These are phyloP conservation scores for Eucalyptus lansdowneana DNA, from an alignment of 345 rosid species.

Conservation along the genomic window DNA sequence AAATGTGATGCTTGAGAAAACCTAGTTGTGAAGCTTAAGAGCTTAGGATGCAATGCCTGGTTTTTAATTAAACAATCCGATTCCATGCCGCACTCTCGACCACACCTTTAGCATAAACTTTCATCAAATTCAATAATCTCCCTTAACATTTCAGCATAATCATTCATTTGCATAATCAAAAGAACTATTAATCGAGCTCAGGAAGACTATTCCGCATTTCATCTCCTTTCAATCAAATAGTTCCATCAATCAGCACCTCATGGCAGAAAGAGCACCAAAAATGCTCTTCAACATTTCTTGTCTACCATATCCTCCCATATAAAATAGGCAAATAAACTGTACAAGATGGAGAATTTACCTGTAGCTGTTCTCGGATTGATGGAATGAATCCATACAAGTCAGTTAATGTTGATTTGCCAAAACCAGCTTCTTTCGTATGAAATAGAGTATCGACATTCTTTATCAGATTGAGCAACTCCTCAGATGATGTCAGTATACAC, in stretches of 20 bases:
- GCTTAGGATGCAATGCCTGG: neutral
- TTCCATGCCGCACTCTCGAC: neutral
- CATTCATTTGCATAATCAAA: neutral
- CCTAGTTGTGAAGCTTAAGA: neutral
- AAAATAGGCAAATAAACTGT: neutral
- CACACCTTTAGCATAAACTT: neutral
- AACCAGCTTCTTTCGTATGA: constrained; percentile 49
- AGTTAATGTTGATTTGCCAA: constrained; percentile 31
- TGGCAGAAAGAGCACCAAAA: neutral
- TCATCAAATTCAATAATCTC: neutral
- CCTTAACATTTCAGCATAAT: neutral
- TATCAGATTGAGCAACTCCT: constrained; percentile 53
- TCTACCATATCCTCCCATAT: neutral
- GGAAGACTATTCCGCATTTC: neutral
- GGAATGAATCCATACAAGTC: constrained; percentile 47
- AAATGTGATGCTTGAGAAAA: neutral
- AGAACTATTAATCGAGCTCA: neutral
- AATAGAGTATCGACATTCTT: constrained; percentile 52
- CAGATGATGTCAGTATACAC: constrained; percentile 54
- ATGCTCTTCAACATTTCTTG: neutral
- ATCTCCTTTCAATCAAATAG: neutral
- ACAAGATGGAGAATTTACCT: constrained; percentile 18
- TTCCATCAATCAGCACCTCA: neutral
- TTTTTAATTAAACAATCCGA: neutral
- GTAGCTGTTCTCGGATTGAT: constrained; percentile 61